These are phyloP conservation scores for Testicularia cyperi DNA, from an alignment of 1,284 basidiomycete genomes.

Conservation along the genomic window DNA sequence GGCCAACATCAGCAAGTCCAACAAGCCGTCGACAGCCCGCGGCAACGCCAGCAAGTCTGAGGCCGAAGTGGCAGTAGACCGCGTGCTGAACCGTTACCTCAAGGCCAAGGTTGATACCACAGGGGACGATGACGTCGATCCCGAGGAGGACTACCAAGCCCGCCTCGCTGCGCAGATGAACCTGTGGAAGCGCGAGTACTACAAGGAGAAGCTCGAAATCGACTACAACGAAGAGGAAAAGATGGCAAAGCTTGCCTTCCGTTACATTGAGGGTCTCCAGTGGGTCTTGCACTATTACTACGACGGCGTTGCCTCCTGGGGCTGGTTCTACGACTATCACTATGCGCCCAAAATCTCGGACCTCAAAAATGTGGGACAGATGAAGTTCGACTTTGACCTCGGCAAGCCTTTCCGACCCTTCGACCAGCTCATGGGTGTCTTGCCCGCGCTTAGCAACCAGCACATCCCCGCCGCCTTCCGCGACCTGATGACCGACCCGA, in stretches of 20 bases:
- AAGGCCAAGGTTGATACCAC: slow-evolving; percentile 68
- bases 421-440: slow-evolving; percentile 96
- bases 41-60: slow-evolving; percentile 14
- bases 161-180: slow-evolving; percentile 80
- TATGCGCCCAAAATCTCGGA: slow-evolving; percentile 77
- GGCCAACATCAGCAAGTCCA: slow-evolving; percentile 27
- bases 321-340: slow-evolving; percentile 99
- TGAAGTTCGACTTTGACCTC: slow-evolving; percentile 81
- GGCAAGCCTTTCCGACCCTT: slow-evolving; percentile 90
- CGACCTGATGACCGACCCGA: slow-evolving; percentile 84
- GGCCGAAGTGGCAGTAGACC: slow-evolving; percentile 69
- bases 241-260: slow-evolving; percentile 57
- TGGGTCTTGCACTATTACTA: slow-evolving; percentile 99
- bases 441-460: slow-evolving; percentile 84
- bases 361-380: slow-evolving; percentile 72
- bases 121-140: slow-evolving; percentile 21
- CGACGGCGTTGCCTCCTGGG: slow-evolving; percentile 92
- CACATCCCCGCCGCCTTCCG: slow-evolving; percentile 83
- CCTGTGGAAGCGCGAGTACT: slow-evolving; percentile 88
- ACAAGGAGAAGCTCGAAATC: slow-evolving; percentile 64
- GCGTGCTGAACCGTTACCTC: slow-evolving; percentile 83
- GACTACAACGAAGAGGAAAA: slow-evolving; percentile 65
- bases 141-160: slow-evolving; percentile 66
- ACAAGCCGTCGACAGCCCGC: slow-evolving; percentile 65
- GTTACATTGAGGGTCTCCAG: slow-evolving; percentile 91